Conservation (phyloP, 441 rosid genomes). For the Pelargonium cotyledonis region DNA sequence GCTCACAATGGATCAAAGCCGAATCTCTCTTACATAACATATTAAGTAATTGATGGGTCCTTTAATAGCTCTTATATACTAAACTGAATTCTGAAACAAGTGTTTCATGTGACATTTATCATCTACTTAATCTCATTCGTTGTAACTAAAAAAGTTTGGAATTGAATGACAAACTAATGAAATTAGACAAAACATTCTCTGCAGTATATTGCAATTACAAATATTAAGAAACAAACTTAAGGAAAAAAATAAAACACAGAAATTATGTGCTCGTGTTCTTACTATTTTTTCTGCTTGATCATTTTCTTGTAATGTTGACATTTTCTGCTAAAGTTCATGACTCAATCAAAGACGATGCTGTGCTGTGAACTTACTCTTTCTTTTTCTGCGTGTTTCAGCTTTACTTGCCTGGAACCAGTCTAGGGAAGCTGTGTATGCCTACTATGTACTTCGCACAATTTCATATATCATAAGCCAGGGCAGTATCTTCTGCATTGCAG, state of each 20-base stretch:
- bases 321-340: not conserved
- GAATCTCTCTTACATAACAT: not conserved
- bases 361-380: not conserved
- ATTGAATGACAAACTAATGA: not conserved
- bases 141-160: not conserved
- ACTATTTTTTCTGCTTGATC: not conserved
- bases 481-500: constrained; percentile 53
- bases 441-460: constrained; percentile 49
- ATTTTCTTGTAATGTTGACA: constrained; percentile 2
- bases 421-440: constrained; percentile 40
- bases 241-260: not conserved
- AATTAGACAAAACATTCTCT: constrained; percentile 2
- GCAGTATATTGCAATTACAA: not conserved
- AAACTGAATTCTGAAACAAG: not conserved
- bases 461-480: constrained; percentile 55
- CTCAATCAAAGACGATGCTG: not conserved
- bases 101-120: not conserved
- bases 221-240: not conserved
- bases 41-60: constrained; percentile 1
- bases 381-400: constrained; percentile 28
- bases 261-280: not conserved
- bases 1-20: not conserved
- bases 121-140: not conserved
- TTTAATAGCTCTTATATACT: not conserved
- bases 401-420: constrained; percentile 43